phyloP scores from a whole-genome alignment of 306 rosid genomes.

The Castanopsis chinensis region DNA sequence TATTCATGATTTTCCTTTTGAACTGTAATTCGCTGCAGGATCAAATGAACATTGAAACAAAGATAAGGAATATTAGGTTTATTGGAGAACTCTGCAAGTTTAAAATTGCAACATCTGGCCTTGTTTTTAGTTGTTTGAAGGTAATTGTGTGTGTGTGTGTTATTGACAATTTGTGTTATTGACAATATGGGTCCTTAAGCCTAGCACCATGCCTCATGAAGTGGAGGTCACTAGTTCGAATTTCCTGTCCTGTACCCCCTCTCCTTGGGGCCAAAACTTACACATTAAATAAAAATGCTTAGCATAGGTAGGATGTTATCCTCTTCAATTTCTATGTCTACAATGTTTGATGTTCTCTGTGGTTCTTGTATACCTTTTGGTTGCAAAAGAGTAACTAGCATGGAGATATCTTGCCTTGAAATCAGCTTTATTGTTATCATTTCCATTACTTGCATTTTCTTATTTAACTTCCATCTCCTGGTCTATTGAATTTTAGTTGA shows the following conservation, averaged over 20 bases:
- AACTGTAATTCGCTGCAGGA: conserved; percentile 58
- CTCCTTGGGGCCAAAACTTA: too few species aligned
- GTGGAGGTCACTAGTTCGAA: too few species aligned
- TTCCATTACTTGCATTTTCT: background rate
- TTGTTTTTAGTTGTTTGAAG: conserved; percentile 96
- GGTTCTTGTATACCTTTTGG: background rate
- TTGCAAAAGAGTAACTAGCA: background rate
- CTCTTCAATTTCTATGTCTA: background rate
- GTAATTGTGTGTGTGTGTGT: conserved; percentile 28
- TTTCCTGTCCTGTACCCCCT: too few species aligned
- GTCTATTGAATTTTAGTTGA: background rate
- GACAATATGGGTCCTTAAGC: background rate
- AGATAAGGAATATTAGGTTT: conserved; percentile 95
- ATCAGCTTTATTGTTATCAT: background rate
- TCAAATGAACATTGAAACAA: conserved; percentile 98
- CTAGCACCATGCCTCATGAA: background rate
- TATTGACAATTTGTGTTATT: too few species aligned
- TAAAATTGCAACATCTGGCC: conserved; percentile 80
- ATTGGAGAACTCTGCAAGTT: conserved; percentile 99
- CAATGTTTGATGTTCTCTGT: background rate
- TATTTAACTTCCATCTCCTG: background rate
- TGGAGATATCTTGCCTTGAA: background rate
- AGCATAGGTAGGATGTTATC: background rate
- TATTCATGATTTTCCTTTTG: conserved; percentile 5
- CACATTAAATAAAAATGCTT: too few species aligned